phyloP scores from a whole-genome alignment of 306 rosid genomes.

The Inga oerstediana region DNA sequence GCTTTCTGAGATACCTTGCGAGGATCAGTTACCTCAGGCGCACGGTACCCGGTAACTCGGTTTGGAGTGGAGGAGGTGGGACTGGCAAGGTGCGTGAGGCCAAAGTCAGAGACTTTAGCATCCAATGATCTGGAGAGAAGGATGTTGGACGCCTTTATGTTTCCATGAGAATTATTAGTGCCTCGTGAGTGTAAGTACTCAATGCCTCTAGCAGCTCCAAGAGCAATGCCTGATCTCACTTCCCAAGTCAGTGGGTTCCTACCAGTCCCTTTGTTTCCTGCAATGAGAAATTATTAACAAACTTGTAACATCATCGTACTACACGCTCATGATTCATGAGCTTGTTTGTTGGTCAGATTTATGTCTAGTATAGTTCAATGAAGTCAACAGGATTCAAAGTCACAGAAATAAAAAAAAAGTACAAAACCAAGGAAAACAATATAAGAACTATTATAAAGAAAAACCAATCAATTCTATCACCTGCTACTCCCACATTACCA shows the following conservation, averaged over 20 bases:
- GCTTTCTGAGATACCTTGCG: slow-evolving; percentile 75
- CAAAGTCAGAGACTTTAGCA: slow-evolving; percentile 72
- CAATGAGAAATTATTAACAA: slow-evolving; percentile 3
- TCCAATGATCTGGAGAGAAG: slow-evolving; percentile 60
- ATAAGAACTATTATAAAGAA: background rate
- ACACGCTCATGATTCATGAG: background rate
- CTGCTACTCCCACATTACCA: background rate
- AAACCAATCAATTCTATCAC: background rate
- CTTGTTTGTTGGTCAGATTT: background rate
- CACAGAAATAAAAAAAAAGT: slow-evolving; percentile 5
- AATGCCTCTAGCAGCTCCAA: slow-evolving; percentile 71
- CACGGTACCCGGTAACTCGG: slow-evolving; percentile 69
- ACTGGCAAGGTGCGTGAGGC: slow-evolving; percentile 68
- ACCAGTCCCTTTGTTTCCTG: slow-evolving; percentile 72
- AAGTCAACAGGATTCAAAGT: background rate
- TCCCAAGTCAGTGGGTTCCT: slow-evolving; percentile 77
- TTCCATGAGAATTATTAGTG: slow-evolving; percentile 68
- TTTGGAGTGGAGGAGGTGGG: slow-evolving; percentile 64
- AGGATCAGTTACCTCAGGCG: slow-evolving; percentile 71
- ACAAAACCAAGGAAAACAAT: background rate
- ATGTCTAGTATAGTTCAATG: slow-evolving; percentile 11
- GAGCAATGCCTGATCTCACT: slow-evolving; percentile 62
- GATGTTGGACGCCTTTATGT: slow-evolving; percentile 66
- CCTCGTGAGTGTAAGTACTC: slow-evolving; percentile 67
- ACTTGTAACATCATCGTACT: slow-evolving; percentile 12